Evolutionary conservation across 2,329 filamentous ascomycete species (phyloP).

Genomic region (Alternaria sp.): DNA sequence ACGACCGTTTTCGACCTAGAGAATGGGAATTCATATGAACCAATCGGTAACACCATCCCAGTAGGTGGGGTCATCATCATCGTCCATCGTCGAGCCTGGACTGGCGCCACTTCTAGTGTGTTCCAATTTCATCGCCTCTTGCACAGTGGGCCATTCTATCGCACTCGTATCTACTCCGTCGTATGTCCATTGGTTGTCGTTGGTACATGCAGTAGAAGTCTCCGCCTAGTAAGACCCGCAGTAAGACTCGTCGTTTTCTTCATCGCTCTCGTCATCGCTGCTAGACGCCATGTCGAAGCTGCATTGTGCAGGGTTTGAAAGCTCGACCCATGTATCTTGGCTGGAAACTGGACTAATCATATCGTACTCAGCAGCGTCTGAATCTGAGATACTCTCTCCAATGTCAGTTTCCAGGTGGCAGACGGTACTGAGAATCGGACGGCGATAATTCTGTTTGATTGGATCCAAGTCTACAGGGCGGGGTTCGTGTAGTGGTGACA

Average conservation of each 20-base stretch:
- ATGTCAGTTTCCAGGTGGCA: not conserved
- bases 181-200: not conserved
- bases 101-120: not conserved
- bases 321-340: not conserved
- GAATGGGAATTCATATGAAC: constrained; percentile 6
- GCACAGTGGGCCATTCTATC: constrained; percentile 29
- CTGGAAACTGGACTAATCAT: not conserved
- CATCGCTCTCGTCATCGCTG: not conserved
- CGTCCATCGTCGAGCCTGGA: constrained; percentile 3
- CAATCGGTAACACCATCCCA: constrained; percentile 26
- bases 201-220: not conserved
- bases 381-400: not conserved
- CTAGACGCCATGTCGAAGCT: not conserved
- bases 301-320: not conserved
- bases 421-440: not conserved
- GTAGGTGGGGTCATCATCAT: constrained; percentile 1
- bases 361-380: not conserved
- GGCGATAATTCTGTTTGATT: not conserved
- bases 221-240: not conserved
- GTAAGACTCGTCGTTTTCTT: not conserved
- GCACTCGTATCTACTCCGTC: constrained; percentile 10
- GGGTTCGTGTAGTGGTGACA: not conserved
- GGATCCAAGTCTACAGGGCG: not conserved
- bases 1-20: not conserved
- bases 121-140: constrained; percentile 17